phyloP scores from a whole-genome alignment of 139 green algal genomes.

The Zygnema circumcarinatum region DNA sequence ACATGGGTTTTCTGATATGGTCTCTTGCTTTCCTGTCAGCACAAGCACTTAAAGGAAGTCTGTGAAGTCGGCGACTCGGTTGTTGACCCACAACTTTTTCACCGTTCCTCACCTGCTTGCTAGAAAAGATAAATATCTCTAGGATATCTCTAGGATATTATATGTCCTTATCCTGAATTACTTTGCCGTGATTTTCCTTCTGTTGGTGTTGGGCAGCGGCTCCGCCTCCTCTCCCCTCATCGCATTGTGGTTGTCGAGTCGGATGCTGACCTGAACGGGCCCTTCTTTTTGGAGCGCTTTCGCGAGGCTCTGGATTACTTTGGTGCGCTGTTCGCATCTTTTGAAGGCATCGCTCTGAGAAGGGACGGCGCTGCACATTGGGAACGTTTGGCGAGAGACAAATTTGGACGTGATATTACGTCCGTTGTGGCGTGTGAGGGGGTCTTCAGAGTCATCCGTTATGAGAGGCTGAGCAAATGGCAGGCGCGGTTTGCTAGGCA shows the following conservation, averaged over 20 bases:
- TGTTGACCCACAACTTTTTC: not conserved
- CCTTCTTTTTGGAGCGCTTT: conserved; percentile 12
- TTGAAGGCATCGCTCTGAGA: not conserved
- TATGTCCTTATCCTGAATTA: too few species aligned
- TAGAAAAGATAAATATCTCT: too few species aligned
- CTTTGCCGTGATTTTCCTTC: not conserved
- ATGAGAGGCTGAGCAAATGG: not conserved
- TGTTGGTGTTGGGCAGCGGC: not conserved
- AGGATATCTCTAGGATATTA: too few species aligned
- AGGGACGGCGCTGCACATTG: not conserved
- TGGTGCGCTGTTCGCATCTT: not conserved
- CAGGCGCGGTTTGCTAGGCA: not conserved
- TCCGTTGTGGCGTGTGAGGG: not conserved
- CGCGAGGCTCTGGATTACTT: not conserved
- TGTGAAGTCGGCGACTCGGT: not conserved
- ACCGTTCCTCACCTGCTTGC: not conserved
- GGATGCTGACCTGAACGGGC: not conserved
- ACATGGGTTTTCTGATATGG: too few species aligned
- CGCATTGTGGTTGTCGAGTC: not conserved
- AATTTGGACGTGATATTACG: not conserved
- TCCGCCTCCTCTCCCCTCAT: not conserved
- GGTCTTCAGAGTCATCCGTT: not conserved
- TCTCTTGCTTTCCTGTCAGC: too few species aligned
- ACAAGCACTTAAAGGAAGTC: not conserved
- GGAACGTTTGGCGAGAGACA: not conserved